Conservation (phyloP, 768 basidiomycete genomes). For the Podaxis sp. region DNA sequence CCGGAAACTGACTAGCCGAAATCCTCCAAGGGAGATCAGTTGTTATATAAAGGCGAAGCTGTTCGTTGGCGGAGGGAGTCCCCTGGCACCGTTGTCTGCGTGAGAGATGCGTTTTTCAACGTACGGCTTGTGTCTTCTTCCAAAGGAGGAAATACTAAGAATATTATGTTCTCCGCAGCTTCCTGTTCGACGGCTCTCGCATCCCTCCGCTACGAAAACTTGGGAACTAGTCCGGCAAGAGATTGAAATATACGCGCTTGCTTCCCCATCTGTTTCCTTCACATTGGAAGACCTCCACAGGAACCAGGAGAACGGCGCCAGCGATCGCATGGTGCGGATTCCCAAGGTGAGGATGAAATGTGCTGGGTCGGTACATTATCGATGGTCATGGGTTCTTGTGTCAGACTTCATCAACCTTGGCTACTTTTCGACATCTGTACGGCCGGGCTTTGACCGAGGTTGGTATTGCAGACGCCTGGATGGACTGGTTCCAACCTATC, state of each 20-base stretch:
- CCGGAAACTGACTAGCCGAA: not conserved
- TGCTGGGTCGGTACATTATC: not conserved
- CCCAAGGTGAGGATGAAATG: slow-evolving; percentile 53
- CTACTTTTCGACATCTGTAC: slow-evolving; percentile 71
- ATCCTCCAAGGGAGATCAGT: slow-evolving; percentile 54
- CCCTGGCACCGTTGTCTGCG: slow-evolving; percentile 77
- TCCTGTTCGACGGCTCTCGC: slow-evolving; percentile 76
- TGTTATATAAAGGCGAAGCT: slow-evolving; percentile 71
- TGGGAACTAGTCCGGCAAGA: slow-evolving; percentile 70
- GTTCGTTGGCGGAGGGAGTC: slow-evolving; percentile 72
- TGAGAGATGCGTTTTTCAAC: slow-evolving; percentile 90
- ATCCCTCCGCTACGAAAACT: slow-evolving; percentile 57
- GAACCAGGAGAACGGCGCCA: slow-evolving; percentile 34
- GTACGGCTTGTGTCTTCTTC: slow-evolving; percentile 39
- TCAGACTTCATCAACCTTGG: slow-evolving; percentile 64
- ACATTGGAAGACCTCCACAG: slow-evolving; percentile 57
- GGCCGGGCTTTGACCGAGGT: slow-evolving; percentile 75
- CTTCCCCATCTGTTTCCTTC: slow-evolving; percentile 72
- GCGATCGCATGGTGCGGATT: slow-evolving; percentile 54
- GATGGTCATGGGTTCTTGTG: slow-evolving; percentile 3
- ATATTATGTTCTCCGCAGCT: slow-evolving; percentile 45
- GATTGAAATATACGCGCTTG: slow-evolving; percentile 70
- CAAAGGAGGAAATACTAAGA: slow-evolving; percentile 1
- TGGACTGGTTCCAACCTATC: not conserved
- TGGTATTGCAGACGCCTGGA: slow-evolving; percentile 20